Evolutionary conservation across 164 flowering plant species (phyloP).

Genomic region (Amborella trichopoda): DNA sequence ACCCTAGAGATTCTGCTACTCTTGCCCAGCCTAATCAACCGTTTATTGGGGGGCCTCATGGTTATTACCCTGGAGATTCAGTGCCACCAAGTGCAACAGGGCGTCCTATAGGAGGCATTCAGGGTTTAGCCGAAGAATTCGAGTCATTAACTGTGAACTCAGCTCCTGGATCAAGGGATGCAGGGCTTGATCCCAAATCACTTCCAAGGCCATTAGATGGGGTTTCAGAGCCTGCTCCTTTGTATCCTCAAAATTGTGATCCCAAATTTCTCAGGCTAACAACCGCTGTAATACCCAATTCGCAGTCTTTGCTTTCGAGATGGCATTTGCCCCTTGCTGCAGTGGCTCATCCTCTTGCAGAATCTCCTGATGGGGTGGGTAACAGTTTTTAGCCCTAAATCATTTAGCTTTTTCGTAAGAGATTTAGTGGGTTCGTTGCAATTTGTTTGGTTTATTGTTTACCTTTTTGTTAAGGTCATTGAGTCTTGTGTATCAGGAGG

Average conservation of each 20-base stretch:
- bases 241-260: conserved; percentile 64
- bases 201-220: conserved; percentile 92
- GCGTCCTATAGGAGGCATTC: conserved; percentile 43
- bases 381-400: too few species aligned
- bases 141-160: conserved; percentile 62
- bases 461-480: too few species aligned
- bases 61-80: too few species aligned
- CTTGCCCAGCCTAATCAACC: too few species aligned
- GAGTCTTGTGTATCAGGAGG: too few species aligned
- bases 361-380: conserved; percentile 89
- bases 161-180: conserved; percentile 73
- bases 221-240: conserved; percentile 55
- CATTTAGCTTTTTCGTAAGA: too few species aligned
- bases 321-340: conserved; percentile 99
- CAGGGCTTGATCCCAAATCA: conserved; percentile 57
- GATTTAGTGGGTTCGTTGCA: conserved; percentile 2
- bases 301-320: conserved; percentile 77
- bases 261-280: conserved; percentile 74
- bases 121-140: conserved; percentile 78
- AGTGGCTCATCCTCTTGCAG: conserved; percentile 93
- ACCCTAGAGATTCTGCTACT: conserved; percentile 26
- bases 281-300: conserved; percentile 72
- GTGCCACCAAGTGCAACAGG: conserved; percentile 33
- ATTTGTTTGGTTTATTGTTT: conserved; percentile 5
- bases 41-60: too few species aligned